Percentiles rank a stretch among this genome's conserved stretches.
phyloP scores from a whole-genome alignment of 2,329 filamentous ascomycete species.

The Amauroascus niger region DNA sequence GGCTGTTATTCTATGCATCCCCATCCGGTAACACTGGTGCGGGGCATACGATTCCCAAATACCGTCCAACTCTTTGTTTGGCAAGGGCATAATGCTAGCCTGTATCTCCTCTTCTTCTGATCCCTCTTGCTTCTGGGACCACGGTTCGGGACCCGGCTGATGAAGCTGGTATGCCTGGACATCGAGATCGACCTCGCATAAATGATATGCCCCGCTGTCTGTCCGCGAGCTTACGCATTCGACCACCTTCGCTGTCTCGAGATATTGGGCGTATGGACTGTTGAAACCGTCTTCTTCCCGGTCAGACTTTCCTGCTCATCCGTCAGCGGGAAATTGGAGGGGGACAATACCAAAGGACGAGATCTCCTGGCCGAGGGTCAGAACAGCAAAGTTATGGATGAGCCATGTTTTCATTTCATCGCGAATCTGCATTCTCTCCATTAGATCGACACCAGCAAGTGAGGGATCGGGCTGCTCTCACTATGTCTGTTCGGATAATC shows the following conservation, averaged over 20 bases:
- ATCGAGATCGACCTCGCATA: slow-evolving; percentile 32
- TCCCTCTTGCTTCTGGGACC: slow-evolving; percentile 18
- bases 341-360: slow-evolving; percentile 23
- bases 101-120: slow-evolving; percentile 24
- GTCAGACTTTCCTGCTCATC: background rate
- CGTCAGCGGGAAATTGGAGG: background rate
- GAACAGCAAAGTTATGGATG: slow-evolving; percentile 25
- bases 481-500: slow-evolving; percentile 27
- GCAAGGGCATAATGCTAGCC: slow-evolving; percentile 29
- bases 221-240: slow-evolving; percentile 30
- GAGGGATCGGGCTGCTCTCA: slow-evolving; percentile 16
- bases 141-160: slow-evolving; percentile 8
- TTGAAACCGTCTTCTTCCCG: slow-evolving; percentile 21
- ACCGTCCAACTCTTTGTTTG: slow-evolving; percentile 33
- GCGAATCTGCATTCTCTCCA: slow-evolving; percentile 24
- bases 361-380: slow-evolving; percentile 30
- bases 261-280: slow-evolving; percentile 20
- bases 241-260: slow-evolving; percentile 31
- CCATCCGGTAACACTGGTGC: background rate
- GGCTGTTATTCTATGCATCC: background rate
- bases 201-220: slow-evolving; percentile 23
- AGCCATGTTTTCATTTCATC: slow-evolving; percentile 33
- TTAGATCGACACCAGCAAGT: background rate
- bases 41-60: slow-evolving; percentile 36
- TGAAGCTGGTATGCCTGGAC: slow-evolving; percentile 37